A percentile compares a stretch with the other conserved stretches of the same genome.
phyloP scores from a whole-genome alignment of 805 yeast genomes.

The Yarrowia osloensis region DNA sequence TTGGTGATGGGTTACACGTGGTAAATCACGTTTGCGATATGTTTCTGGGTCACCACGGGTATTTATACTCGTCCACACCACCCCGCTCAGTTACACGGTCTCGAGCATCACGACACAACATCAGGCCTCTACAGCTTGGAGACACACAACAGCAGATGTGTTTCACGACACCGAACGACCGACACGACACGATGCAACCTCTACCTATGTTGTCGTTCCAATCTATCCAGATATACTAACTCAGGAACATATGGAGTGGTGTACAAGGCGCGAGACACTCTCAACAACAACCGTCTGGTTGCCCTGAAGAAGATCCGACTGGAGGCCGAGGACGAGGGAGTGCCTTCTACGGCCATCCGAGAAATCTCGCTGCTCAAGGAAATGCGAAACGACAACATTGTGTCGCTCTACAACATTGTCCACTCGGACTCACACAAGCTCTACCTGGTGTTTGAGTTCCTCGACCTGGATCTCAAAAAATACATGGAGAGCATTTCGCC shows the following conservation, averaged over 20 bases:
- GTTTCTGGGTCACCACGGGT: not conserved
- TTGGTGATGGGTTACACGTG: too few relatives aligned
- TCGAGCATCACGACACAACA: too few relatives aligned
- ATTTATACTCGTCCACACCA: not conserved
- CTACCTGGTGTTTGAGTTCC: conserved; percentile 87
- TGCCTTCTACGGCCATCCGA: conserved; percentile 96
- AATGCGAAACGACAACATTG: conserved; percentile 90
- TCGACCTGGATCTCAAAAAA: conserved; percentile 91
- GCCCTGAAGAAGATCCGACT: conserved; percentile 93
- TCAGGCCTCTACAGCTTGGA: too few relatives aligned
- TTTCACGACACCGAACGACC: too few relatives aligned
- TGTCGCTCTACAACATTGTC: conserved; percentile 86
- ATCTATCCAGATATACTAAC: not conserved
- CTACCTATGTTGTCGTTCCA: too few relatives aligned
- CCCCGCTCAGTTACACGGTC: too few relatives aligned
- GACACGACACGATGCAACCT: too few relatives aligned
- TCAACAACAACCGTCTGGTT: conserved; percentile 88
- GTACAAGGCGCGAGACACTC: conserved; percentile 88
- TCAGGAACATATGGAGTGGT: conserved; percentile 94
- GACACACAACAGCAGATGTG: too few relatives aligned
- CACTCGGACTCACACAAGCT: conserved; percentile 93
- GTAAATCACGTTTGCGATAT: not conserved
- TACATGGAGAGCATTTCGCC: conserved; percentile 88
- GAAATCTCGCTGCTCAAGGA: conserved; percentile 94
- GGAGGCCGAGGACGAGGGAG: conserved; percentile 97